phyloP scores from a whole-genome alignment of 257 asterid genomes.

The Solanum appendiculatum region DNA sequence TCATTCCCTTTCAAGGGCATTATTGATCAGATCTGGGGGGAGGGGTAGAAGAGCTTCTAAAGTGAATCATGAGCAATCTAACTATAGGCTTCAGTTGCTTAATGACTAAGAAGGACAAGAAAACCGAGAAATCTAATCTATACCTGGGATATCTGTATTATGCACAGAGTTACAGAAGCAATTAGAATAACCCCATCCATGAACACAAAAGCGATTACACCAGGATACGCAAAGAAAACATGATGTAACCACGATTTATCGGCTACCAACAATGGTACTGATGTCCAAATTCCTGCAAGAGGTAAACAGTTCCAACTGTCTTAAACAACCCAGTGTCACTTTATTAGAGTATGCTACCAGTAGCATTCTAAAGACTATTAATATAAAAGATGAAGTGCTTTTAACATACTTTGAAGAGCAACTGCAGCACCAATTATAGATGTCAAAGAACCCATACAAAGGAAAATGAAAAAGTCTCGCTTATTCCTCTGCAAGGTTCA shows the following conservation, averaged over 20 bases:
- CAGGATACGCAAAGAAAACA: conserved; percentile 56
- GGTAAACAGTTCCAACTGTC: neutral
- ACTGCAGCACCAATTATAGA: conserved; percentile 47
- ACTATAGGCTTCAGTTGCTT: neutral
- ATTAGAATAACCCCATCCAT: conserved; percentile 63
- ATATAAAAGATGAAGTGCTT: conserved; percentile 6
- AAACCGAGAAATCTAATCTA: conserved; percentile 5
- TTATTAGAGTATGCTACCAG: neutral
- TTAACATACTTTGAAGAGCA: conserved; percentile 65
- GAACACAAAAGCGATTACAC: conserved; percentile 53
- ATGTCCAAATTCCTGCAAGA: conserved; percentile 72
- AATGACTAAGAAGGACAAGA: neutral
- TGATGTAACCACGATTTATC: conserved; percentile 53
- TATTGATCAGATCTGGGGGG: neutral
- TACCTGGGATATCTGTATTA: conserved; percentile 70
- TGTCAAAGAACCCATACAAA: conserved; percentile 64
- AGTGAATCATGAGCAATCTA: neutral
- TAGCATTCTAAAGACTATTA: neutral
- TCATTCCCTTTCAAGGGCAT: neutral
- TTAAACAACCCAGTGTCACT: neutral
- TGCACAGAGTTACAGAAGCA: conserved; percentile 49
- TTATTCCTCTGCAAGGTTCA: conserved; percentile 68
- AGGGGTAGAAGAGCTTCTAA: neutral
- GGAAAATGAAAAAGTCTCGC: conserved; percentile 73
- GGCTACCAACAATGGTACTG: conserved; percentile 32